Evolutionary conservation across 2,329 filamentous ascomycete species (phyloP).

Genomic region (Plectosphaerella sp.): DNA sequence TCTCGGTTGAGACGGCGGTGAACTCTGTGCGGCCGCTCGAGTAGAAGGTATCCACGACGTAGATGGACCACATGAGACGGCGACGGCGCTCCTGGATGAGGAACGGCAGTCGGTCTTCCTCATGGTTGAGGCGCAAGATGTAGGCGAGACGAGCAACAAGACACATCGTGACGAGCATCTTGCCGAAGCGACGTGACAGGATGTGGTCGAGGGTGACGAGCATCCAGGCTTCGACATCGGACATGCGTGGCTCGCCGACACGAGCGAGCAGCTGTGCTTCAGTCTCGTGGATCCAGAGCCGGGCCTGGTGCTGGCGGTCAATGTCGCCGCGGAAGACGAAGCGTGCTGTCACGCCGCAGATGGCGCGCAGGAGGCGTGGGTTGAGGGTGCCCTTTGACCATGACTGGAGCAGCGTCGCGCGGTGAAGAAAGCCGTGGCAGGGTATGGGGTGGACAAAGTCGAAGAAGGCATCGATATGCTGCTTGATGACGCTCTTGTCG

Average conservation of each 20-base stretch:
- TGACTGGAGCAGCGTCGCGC: conserved; percentile 8
- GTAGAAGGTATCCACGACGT: conserved; percentile 8
- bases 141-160: conserved; percentile 11
- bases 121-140: conserved; percentile 15
- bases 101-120: conserved; percentile 10
- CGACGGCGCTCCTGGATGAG: conserved; percentile 12
- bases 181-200: conserved; percentile 13
- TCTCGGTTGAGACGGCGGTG: conserved; percentile 5
- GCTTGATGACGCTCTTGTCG: conserved; percentile 7
- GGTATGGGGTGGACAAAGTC: conserved; percentile 9
- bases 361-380: conserved; percentile 6
- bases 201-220: conserved; percentile 15
- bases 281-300: conserved; percentile 18
- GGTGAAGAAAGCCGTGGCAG: conserved; percentile 8
- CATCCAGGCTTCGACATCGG: conserved; percentile 15
- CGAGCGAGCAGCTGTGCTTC: conserved; percentile 11
- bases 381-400: conserved; percentile 7
- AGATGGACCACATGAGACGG: conserved; percentile 17
- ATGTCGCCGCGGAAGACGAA: conserved; percentile 2
- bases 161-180: conserved; percentile 15
- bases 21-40: conserved; percentile 7
- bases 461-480: conserved; percentile 10
- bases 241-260: conserved; percentile 9
- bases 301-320: background rate
- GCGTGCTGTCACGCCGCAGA: conserved; percentile 7